Percentiles rank a stretch among this genome's conserved stretches.
Conservation (phyloP, 805 yeast species). For the Lipomyces mesembrius region DNA sequence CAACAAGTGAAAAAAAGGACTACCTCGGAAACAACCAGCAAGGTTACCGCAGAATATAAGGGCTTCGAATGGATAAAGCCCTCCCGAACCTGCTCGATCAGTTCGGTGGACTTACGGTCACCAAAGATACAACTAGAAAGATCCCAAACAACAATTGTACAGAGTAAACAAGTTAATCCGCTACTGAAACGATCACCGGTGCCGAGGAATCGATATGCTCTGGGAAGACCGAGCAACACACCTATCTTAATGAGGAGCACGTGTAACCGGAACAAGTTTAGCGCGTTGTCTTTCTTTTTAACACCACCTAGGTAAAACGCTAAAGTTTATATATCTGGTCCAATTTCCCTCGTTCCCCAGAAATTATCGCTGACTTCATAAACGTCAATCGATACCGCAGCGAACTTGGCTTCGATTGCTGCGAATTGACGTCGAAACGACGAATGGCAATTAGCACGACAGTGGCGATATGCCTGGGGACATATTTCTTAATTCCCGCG, state of each 20-base stretch:
- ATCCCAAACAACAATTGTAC: neutral
- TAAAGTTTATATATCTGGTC: neutral
- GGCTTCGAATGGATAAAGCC: neutral
- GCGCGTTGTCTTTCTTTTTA: neutral
- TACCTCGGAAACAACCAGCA: neutral
- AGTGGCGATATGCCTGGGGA: slow-evolving; percentile 24
- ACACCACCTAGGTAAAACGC: neutral
- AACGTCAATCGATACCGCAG: neutral
- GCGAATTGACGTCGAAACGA: neutral
- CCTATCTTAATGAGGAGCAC: neutral
- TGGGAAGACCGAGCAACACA: neutral
- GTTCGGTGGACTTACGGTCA: neutral
- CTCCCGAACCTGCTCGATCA: neutral
- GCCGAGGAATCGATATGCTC: neutral
- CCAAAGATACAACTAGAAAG: neutral
- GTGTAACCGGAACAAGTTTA: neutral
- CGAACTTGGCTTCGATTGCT: neutral
- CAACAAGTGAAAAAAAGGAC: neutral
- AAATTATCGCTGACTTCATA: too few relatives aligned
- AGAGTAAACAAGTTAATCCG: neutral
- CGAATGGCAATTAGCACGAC: neutral
- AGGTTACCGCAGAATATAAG: neutral
- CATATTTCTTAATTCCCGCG: slow-evolving; percentile 34
- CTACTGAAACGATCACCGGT: neutral
- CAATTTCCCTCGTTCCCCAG: neutral